These are phyloP conservation scores for Macrolepiota fuliginosa DNA, from an alignment of 768 basidiomycete genomes.

Conservation along the genomic window DNA sequence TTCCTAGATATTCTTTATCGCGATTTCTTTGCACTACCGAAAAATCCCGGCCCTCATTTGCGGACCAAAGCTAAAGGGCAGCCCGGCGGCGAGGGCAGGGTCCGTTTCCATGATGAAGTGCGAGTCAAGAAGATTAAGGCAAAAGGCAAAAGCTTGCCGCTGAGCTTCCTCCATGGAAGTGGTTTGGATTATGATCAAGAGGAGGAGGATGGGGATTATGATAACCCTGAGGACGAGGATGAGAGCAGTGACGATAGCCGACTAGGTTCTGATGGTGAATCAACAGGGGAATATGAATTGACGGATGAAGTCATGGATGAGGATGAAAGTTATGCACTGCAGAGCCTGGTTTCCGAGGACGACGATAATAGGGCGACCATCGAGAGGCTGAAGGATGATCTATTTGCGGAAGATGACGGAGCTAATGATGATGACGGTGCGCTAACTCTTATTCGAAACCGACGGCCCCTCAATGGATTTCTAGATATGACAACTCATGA, in stretches of 20 bases:
- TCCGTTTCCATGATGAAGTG: slow-evolving; percentile 81
- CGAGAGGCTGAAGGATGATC: slow-evolving; percentile 69
- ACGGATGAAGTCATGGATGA: slow-evolving; percentile 25
- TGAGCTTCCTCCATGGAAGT: slow-evolving; percentile 31
- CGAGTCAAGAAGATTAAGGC: slow-evolving; percentile 78
- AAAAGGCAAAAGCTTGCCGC: slow-evolving; percentile 61
- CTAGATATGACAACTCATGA: slow-evolving; percentile 76
- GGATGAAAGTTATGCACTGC: slow-evolving; percentile 18
- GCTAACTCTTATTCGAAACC: slow-evolving; percentile 14
- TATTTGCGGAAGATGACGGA: slow-evolving; percentile 75
- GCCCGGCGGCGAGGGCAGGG: slow-evolving; percentile 37
- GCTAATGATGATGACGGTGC: slow-evolving; percentile 26
- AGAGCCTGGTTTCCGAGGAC: slow-evolving; percentile 22
- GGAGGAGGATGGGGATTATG: slow-evolving; percentile 27
- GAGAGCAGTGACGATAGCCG: slow-evolving; percentile 24
- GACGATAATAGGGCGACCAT: slow-evolving; percentile 48
- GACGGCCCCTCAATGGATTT: not conserved
- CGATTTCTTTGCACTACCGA: slow-evolving; percentile 80
- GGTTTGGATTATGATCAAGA: slow-evolving; percentile 38
- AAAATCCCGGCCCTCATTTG: slow-evolving; percentile 14
- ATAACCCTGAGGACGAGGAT: slow-evolving; percentile 19
- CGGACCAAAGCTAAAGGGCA: slow-evolving; percentile 19
- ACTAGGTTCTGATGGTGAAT: slow-evolving; percentile 24
- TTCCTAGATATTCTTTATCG: slow-evolving; percentile 59
- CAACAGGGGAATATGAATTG: slow-evolving; percentile 17